Conservation (phyloP, 2,329 filamentous ascomycete genomes). For the Pseudogymnoascus sp. region DNA sequence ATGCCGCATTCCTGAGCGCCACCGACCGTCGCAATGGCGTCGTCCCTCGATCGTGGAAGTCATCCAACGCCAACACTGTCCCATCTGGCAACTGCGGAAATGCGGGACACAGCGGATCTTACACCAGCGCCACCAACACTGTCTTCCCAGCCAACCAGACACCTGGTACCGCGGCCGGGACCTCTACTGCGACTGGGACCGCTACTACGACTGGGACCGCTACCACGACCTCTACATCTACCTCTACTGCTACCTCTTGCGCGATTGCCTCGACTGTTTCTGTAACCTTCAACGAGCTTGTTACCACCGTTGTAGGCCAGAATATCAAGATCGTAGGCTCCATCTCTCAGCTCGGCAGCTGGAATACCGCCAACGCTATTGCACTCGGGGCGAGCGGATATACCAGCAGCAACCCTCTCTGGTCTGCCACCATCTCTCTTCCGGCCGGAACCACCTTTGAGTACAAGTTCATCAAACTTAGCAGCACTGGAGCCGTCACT, state of each 20-base stretch:
- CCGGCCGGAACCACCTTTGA: neutral
- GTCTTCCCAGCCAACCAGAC: constrained; percentile 38
- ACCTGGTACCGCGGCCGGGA: too few species aligned
- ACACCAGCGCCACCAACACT: constrained; percentile 37
- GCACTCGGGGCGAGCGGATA: constrained; percentile 52
- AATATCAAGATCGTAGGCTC: constrained; percentile 59
- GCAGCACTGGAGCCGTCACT: neutral
- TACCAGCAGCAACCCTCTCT: constrained; percentile 38
- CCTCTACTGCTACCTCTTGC: too few species aligned
- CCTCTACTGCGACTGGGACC: neutral
- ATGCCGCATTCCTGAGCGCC: constrained; percentile 61
- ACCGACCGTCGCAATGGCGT: constrained; percentile 47
- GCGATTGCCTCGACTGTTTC: too few species aligned
- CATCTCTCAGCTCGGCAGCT: constrained; percentile 51
- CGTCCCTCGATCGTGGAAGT: constrained; percentile 51
- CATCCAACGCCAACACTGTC: constrained; percentile 26
- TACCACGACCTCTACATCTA: too few species aligned
- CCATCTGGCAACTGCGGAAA: neutral
- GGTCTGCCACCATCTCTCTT: constrained; percentile 36
- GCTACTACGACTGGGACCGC: neutral
- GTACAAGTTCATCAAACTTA: neutral
- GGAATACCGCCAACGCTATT: constrained; percentile 48
- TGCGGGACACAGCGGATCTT: constrained; percentile 40
- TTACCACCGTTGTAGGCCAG: constrained; percentile 50
- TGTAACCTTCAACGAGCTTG: constrained; percentile 46